Evolutionary conservation across 2,329 filamentous ascomycete genomes (phyloP).

Genomic region (Plectosphaerella plurivora): DNA sequence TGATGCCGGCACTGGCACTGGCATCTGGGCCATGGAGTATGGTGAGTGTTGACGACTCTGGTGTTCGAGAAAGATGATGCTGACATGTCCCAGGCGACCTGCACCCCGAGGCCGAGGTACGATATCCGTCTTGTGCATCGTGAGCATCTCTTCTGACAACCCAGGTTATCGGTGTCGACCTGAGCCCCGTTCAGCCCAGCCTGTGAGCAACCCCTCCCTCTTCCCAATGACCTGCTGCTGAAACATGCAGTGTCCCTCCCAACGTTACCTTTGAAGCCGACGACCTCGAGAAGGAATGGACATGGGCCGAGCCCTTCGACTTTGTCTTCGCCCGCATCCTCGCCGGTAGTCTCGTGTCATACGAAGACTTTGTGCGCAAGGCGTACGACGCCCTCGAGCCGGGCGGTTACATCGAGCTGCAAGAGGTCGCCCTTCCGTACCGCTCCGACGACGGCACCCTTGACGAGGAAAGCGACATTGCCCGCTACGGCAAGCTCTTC

Average conservation of each 20-base stretch:
- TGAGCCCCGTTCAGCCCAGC: slow-evolving; percentile 27
- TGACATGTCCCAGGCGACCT: slow-evolving; percentile 18
- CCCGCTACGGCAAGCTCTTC: slow-evolving; percentile 22
- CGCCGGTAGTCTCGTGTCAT: slow-evolving; percentile 20
- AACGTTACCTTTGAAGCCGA: slow-evolving; percentile 40
- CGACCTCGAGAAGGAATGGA: slow-evolving; percentile 29
- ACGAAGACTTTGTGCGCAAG: slow-evolving; percentile 17
- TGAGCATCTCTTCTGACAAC: background rate
- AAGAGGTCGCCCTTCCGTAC: slow-evolving; percentile 21
- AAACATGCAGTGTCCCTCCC: slow-evolving; percentile 27
- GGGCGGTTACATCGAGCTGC: slow-evolving; percentile 27
- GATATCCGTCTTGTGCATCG: background rate
- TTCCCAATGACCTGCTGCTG: background rate
- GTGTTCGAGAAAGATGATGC: background rate
- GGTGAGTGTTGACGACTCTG: slow-evolving; percentile 5
- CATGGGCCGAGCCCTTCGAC: slow-evolving; percentile 25
- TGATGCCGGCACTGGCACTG: slow-evolving; percentile 20
- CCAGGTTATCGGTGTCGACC: slow-evolving; percentile 21
- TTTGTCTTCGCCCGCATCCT: slow-evolving; percentile 28
- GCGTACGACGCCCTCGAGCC: slow-evolving; percentile 22
- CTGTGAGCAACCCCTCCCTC: slow-evolving; percentile 16
- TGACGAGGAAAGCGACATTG: slow-evolving; percentile 18
- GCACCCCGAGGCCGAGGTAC: slow-evolving; percentile 23
- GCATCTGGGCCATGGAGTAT: slow-evolving; percentile 20
- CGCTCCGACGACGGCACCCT: slow-evolving; percentile 25